Evolutionary conservation across 2,329 filamentous ascomycete genomes (phyloP).

Genomic region (Achaetomium macrosporum): DNA sequence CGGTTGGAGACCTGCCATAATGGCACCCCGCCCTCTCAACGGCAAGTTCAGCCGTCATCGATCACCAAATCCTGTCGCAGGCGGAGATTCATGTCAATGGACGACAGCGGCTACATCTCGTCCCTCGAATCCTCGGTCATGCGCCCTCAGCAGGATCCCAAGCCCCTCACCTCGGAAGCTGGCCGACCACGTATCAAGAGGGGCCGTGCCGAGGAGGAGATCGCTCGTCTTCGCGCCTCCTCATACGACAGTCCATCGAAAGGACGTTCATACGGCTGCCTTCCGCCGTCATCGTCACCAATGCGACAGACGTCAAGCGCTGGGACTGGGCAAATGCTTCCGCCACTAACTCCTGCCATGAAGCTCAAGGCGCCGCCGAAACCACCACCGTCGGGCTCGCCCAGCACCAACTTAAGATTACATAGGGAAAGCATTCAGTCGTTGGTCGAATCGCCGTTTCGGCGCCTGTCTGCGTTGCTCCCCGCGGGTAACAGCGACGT

Average conservation of each 20-base stretch:
- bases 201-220: constrained; percentile 91
- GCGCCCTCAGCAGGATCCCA: constrained; percentile 59
- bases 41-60: constrained; percentile 57
- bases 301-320: constrained; percentile 44
- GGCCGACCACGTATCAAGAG: constrained; percentile 78
- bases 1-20: constrained; percentile 54
- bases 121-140: constrained; percentile 87
- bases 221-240: constrained; percentile 84
- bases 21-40: constrained; percentile 70
- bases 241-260: constrained; percentile 90
- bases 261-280: constrained; percentile 47
- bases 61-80: constrained; percentile 54
- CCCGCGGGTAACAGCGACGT: constrained; percentile 44
- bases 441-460: constrained; percentile 71
- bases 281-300: constrained; percentile 62
- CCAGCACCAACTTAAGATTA: constrained; percentile 84
- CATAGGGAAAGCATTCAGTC: constrained; percentile 78
- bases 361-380: constrained; percentile 64
- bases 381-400: constrained; percentile 72
- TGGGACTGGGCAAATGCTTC: constrained; percentile 56
- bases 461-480: constrained; percentile 38
- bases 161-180: constrained; percentile 69
- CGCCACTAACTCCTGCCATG: constrained; percentile 76
- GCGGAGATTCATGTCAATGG: constrained; percentile 72
- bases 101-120: constrained; percentile 94